Percentiles rank a stretch among this genome's conserved stretches.
phyloP scores from a whole-genome alignment of 352 stramenopile genomes.

The Aphanomyces cochlioides region DNA sequence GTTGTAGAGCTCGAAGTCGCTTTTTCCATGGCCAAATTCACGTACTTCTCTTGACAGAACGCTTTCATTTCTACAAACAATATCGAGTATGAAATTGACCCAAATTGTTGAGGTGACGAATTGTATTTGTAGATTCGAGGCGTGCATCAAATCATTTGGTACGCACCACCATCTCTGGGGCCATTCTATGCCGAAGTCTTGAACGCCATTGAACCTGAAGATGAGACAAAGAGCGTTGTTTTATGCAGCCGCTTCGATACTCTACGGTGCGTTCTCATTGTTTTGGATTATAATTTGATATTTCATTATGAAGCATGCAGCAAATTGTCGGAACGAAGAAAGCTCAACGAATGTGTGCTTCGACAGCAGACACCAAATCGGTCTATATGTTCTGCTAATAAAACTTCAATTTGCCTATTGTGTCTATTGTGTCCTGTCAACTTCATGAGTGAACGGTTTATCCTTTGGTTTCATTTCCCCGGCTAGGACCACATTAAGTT shows the following conservation, averaged over 20 bases:
- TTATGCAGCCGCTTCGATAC: slow-evolving; percentile 33
- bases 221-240: slow-evolving; percentile 35
- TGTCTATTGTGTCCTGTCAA: no score
- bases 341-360: slow-evolving; percentile 64
- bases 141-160: slow-evolving; percentile 75
- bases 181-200: slow-evolving; percentile 78
- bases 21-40: slow-evolving; percentile 78
- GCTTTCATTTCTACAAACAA: slow-evolving; percentile 85
- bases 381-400: slow-evolving; percentile 75
- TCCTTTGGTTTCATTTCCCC: no score
- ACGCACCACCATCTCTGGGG: slow-evolving; percentile 55
- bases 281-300: neutral
- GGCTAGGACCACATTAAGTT: no score
- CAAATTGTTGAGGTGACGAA: no score
- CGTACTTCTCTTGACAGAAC: slow-evolving; percentile 78
- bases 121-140: slow-evolving; percentile 46
- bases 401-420: no score
- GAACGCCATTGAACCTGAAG: slow-evolving; percentile 50
- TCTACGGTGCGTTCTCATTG: slow-evolving; percentile 36
- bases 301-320: slow-evolving; percentile 42
- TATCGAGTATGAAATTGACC: slow-evolving; percentile 37
- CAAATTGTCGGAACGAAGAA: slow-evolving; percentile 69
- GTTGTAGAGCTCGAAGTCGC: slow-evolving; percentile 43
- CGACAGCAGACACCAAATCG: slow-evolving; percentile 48
- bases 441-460: no score